Conservation (phyloP, 169 alveolate species). For the Perkinsus chesapeaki region DNA sequence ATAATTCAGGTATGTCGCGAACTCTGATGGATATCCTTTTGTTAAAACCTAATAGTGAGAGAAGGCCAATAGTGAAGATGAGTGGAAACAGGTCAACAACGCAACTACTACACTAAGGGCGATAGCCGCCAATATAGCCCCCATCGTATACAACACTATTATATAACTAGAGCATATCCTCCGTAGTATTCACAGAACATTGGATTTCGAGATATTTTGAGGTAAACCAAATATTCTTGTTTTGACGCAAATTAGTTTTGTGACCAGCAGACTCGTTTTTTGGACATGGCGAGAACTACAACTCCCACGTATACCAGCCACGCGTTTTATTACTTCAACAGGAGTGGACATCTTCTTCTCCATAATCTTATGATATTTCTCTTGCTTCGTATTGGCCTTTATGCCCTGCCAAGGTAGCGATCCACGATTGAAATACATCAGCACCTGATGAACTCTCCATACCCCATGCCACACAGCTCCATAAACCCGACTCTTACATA, state of each 20-base stretch:
- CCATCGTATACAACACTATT: too few relatives aligned
- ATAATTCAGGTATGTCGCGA: constrained; percentile 72
- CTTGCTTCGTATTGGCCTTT: constrained; percentile 88
- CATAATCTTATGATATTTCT: constrained; percentile 93
- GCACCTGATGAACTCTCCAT: background rate
- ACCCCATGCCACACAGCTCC: background rate
- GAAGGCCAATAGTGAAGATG: too few relatives aligned
- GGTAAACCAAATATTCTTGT: too few relatives aligned
- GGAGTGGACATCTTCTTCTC: constrained; percentile 92
- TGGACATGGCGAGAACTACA: too few relatives aligned
- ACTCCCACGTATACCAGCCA: constrained; percentile 72
- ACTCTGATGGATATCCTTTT: constrained; percentile 59
- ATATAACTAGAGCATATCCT: too few relatives aligned
- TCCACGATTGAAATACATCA: constrained; percentile 85
- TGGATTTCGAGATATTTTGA: too few relatives aligned
- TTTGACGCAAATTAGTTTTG: too few relatives aligned
- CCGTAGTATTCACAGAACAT: too few relatives aligned
- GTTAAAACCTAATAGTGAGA: background rate
- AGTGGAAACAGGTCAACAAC: too few relatives aligned
- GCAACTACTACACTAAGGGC: too few relatives aligned
- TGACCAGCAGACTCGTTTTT: too few relatives aligned
- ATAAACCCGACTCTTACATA: constrained; percentile 52
- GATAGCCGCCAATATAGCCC: too few relatives aligned
- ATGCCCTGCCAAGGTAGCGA: constrained; percentile 96
- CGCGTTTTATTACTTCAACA: constrained; percentile 82